These are phyloP conservation scores for Xylaria longipes DNA, from an alignment of 495 filamentous ascomycete genomes.

Conservation along the genomic window DNA sequence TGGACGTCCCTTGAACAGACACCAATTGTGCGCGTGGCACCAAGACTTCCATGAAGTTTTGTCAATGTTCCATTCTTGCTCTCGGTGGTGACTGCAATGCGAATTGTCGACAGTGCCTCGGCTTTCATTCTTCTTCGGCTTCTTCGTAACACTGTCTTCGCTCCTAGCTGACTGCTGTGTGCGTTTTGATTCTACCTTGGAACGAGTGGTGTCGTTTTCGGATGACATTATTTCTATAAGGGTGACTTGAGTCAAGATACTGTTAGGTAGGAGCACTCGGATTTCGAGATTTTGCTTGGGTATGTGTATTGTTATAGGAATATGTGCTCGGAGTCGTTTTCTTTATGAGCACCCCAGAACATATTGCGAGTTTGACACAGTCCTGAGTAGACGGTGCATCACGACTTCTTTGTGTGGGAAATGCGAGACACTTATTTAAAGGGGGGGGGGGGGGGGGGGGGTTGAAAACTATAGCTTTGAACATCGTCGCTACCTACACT, in stretches of 20 bases:
- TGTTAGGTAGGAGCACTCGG: not conserved
- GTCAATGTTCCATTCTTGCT: slow-evolving; percentile 3
- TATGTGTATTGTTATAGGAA: not conserved
- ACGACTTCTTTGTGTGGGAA: not conserved
- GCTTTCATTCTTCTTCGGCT: not conserved
- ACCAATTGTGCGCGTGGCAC: slow-evolving; percentile 1
- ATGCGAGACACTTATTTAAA: not conserved
- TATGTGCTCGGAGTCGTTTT: not conserved
- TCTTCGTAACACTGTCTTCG: not conserved
- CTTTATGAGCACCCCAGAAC: not conserved
- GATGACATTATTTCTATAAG: slow-evolving; percentile 7
- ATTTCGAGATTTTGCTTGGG: not conserved
- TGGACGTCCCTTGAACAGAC: slow-evolving; percentile 15
- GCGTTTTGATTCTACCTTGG: not conserved
- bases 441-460: too few relatives aligned
- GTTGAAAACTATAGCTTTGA: not conserved
- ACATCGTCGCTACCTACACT: not conserved
- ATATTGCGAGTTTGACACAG: not conserved
- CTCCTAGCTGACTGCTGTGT: not conserved
- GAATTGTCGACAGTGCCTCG: not conserved
- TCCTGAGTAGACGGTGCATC: not conserved
- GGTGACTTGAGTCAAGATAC: not conserved
- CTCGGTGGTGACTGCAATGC: not conserved
- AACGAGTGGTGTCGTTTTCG: not conserved
- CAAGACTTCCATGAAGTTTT: not conserved